Evolutionary conservation across 129 eudicot species (phyloP), one percentile per base, ranked within the genome.

Genomic region (Silybum marianum): DNA sequence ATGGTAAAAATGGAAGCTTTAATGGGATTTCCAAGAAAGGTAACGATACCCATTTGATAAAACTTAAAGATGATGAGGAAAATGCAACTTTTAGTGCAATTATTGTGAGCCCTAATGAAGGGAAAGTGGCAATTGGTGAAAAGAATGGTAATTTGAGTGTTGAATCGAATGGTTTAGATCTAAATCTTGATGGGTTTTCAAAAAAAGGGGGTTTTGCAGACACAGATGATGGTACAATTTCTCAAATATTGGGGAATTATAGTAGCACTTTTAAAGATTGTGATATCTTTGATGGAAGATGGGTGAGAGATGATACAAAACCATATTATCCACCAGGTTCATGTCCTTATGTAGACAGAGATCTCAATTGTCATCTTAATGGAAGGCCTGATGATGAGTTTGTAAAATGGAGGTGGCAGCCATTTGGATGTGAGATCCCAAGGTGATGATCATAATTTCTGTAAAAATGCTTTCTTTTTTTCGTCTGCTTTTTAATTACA

Each of bases 341-440:
- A 6, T 95, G 99, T 51, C 97, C 98, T 74, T 83, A 58, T 39
- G 83, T 96, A 62, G 98, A 93, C 74, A 88, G 80, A 48, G 98
- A 88, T 82, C 87, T 96, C 28, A 89, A 96, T 84, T 93, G 99
- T 38, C 88, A 87, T 74, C 90, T 77, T 42, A 96, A 96, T 81
- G 83, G 75, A 78, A 90, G 99, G 86, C 95, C 95, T 16, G 99
- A 93, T 82, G 69, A 67, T 21, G 90, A 74, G 79, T 93, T 30
- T 86, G 81, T 88, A 62, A 93, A 85, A 42, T 96, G 99, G 99
- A 96, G 82, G 74, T 96, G 99, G 99, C 93, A 93, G 92, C 99
- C 99, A 25, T 75, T 87, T 87, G 89, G 87, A 68, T 96, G 99
- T 77, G 86, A 91, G 11, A 88, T 93, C 60, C 99, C 99, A 21